These are phyloP conservation scores for Ophiognomonia clavigignenti-juglandacearum DNA, from an alignment of 2,329 filamentous ascomycete genomes.

Conservation along the genomic window DNA sequence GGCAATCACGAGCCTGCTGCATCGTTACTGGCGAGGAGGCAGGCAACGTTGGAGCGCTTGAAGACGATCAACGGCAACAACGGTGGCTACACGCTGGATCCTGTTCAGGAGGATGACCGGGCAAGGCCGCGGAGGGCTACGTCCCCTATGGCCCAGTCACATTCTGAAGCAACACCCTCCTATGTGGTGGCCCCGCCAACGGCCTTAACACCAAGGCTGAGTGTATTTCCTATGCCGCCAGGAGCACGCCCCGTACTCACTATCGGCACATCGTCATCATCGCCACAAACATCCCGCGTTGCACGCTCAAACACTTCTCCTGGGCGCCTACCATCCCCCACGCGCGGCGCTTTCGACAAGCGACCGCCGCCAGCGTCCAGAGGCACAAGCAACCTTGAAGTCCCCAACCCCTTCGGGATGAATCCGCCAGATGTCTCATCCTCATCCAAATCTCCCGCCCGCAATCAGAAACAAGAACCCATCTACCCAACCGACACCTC, in stretches of 20 bases:
- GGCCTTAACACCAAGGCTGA: constrained; percentile 37
- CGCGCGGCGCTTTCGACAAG: constrained; percentile 28
- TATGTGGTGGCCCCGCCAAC: neutral
- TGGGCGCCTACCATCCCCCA: constrained; percentile 40
- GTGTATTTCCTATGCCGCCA: constrained; percentile 38
- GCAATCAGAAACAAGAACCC: constrained; percentile 4
- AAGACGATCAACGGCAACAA: constrained; percentile 46
- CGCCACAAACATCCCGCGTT: constrained; percentile 31
- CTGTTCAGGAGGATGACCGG: constrained; percentile 31
- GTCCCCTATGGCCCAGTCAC: constrained; percentile 37
- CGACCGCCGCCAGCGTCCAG: neutral
- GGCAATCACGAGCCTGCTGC: constrained; percentile 24
- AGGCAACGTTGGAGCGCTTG: constrained; percentile 54
- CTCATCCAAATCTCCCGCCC: too few species aligned
- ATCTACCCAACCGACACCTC: constrained; percentile 17
- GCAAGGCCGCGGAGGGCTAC: constrained; percentile 38
- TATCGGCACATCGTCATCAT: constrained; percentile 17
- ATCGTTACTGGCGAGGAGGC: constrained; percentile 49
- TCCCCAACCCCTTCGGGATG: constrained; percentile 13
- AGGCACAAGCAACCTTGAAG: constrained; percentile 4
- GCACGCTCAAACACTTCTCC: constrained; percentile 53
- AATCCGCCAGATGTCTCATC: constrained; percentile 6
- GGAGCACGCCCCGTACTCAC: constrained; percentile 13
- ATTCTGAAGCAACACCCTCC: constrained; percentile 14
- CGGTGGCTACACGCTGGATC: constrained; percentile 2